A percentile compares a stretch with the other conserved stretches of the same genome.
phyloP scores from a whole-genome alignment of 345 rosid species.

The Raphanus raphanistrum region DNA sequence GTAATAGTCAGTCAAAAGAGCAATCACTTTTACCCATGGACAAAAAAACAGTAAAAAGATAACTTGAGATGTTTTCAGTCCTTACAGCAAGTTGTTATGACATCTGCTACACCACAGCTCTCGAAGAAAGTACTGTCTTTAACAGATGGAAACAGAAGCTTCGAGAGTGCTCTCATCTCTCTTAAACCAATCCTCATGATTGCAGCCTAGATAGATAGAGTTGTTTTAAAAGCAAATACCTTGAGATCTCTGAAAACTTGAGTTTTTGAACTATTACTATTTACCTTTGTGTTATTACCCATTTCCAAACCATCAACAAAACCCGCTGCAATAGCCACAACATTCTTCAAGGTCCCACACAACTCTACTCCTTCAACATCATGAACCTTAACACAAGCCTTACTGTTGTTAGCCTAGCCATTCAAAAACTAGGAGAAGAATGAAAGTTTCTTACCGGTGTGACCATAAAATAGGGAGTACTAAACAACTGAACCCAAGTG shows the following conservation, averaged over 20 bases:
- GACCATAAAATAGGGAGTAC: slow-evolving; percentile 81
- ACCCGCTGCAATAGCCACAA: slow-evolving; percentile 94
- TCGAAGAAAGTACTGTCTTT: slow-evolving; percentile 88
- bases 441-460: slow-evolving; percentile 59
- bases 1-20: slow-evolving; percentile 30
- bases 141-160: slow-evolving; percentile 79
- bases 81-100: slow-evolving; percentile 94
- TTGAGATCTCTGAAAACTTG: neutral
- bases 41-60: neutral
- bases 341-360: slow-evolving; percentile 95
- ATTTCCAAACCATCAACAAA: slow-evolving; percentile 93
- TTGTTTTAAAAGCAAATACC: neutral
- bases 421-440: slow-evolving; percentile 2
- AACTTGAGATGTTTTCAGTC: slow-evolving; percentile 5
- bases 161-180: slow-evolving; percentile 91
- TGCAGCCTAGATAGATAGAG: slow-evolving; percentile 63
- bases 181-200: slow-evolving; percentile 92
- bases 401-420: slow-evolving; percentile 6
- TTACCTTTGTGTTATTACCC: slow-evolving; percentile 98
- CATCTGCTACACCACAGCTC: slow-evolving; percentile 96
- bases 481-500: slow-evolving; percentile 87
- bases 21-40: neutral
- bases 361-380: slow-evolving; percentile 97
- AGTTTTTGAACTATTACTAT: neutral
- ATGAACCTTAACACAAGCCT: slow-evolving; percentile 48